phyloP scores from a whole-genome alignment of 108 stramenopile species.

The Poteriospumella lacustris region DNA sequence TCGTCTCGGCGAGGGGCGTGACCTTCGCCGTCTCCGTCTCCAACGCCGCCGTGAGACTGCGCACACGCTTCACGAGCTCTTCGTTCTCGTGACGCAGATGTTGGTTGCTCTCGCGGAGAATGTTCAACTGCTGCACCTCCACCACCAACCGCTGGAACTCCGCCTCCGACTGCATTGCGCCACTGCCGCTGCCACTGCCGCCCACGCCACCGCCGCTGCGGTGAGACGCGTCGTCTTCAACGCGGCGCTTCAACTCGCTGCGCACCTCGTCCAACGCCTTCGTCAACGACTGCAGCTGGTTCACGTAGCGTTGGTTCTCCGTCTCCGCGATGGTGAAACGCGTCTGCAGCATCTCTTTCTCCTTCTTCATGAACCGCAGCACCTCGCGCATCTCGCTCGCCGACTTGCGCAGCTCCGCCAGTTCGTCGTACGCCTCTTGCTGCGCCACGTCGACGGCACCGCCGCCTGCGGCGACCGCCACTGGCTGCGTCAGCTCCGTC shows the following conservation, averaged over 20 bases:
- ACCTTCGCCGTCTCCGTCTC: neutral
- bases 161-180: too few species aligned
- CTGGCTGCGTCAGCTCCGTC: too few species aligned
- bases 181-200: too few species aligned
- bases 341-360: slow-evolving; percentile 17
- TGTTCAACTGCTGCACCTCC: neutral
- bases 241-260: neutral
- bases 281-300: neutral
- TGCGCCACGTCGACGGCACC: too few species aligned
- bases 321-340: neutral
- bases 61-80: neutral
- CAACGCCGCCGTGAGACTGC: neutral
- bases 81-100: slow-evolving; percentile 21
- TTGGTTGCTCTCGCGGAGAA: slow-evolving; percentile 22
- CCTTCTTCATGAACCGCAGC: slow-evolving; percentile 19
- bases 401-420: neutral
- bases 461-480: too few species aligned
- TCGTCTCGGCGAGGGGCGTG: neutral
- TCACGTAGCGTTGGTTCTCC: neutral
- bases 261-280: neutral
- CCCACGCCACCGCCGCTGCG: too few species aligned
- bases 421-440: neutral
- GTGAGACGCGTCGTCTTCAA: neutral
- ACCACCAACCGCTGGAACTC: slow-evolving; percentile 4
- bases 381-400: slow-evolving; percentile 12